Percentiles rank a stretch among this genome's conserved stretches.
phyloP scores from a whole-genome alignment of 116 monocot genomes.

The Trichopus zeylanicus region DNA sequence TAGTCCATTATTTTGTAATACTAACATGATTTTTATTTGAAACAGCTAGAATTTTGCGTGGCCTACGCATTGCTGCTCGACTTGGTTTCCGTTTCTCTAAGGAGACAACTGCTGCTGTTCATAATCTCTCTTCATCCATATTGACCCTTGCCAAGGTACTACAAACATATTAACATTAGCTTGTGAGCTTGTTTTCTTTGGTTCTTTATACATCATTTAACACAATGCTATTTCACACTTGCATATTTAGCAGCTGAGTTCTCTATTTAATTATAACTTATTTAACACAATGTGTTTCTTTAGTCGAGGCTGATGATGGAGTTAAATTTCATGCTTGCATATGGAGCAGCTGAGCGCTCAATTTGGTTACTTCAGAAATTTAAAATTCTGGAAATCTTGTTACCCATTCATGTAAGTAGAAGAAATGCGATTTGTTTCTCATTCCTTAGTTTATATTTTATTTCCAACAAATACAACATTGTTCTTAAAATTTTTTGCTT shows the following conservation, averaged over 20 bases:
- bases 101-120: slow-evolving; percentile 56
- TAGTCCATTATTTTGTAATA: neutral
- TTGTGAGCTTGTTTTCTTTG: neutral
- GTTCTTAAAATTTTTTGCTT: slow-evolving; percentile 1
- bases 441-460: neutral
- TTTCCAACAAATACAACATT: neutral
- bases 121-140: slow-evolving; percentile 50
- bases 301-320: slow-evolving; percentile 87
- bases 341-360: slow-evolving; percentile 89
- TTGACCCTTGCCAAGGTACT: slow-evolving; percentile 54
- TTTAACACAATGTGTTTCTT: no score
- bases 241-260: no score
- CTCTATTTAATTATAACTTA: no score
- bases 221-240: neutral
- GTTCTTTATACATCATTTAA: neutral
- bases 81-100: slow-evolving; percentile 65
- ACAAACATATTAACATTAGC: neutral
- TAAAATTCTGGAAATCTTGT: slow-evolving; percentile 64
- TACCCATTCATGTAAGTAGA: slow-evolving; percentile 80
- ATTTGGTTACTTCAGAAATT: slow-evolving; percentile 71
- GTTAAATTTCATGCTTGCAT: slow-evolving; percentile 83
- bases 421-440: neutral
- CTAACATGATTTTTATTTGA: neutral
- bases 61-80: slow-evolving; percentile 84
- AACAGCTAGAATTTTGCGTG: slow-evolving; percentile 89